phyloP scores from a whole-genome alignment of 495 filamentous ascomycete species.

The Corynascus novoguineensis region DNA sequence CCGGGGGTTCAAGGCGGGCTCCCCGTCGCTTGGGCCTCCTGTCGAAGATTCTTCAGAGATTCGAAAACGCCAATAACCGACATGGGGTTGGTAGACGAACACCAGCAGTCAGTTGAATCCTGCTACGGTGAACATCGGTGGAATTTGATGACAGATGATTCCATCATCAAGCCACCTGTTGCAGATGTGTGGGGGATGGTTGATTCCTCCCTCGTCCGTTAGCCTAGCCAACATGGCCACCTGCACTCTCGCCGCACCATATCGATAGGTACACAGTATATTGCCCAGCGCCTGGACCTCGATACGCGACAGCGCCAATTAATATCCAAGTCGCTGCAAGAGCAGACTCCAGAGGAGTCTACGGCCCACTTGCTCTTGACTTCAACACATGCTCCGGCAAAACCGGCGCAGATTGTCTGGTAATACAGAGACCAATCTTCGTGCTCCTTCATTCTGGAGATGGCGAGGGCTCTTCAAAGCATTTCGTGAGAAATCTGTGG shows the following conservation, averaged over 20 bases:
- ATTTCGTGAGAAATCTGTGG: no score
- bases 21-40: constrained; percentile 29
- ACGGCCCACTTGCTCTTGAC: no score
- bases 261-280: not conserved
- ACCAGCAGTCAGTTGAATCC: constrained; percentile 1
- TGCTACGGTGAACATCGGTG: not conserved
- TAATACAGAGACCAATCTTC: no score
- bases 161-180: constrained; percentile 23
- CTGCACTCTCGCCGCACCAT: not conserved
- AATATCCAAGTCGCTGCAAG: constrained; percentile 21
- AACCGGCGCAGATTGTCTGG: no score
- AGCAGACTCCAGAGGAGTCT: no score
- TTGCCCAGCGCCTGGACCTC: constrained; percentile 14
- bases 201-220: constrained; percentile 1
- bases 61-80: constrained; percentile 29
- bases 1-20: constrained; percentile 10
- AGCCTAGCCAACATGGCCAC: constrained; percentile 2
- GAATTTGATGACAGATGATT: constrained; percentile 21
- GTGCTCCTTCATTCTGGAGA: no score
- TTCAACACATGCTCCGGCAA: no score
- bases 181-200: not conserved
- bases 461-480: no score
- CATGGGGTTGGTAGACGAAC: constrained; percentile 1
- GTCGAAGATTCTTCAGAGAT: constrained; percentile 33
- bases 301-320: constrained; percentile 23